A percentile compares a stretch with the other conserved stretches of the same genome.
Conservation (phyloP, 805 yeast species). For the Pichia sporocuriosa region DNA sequence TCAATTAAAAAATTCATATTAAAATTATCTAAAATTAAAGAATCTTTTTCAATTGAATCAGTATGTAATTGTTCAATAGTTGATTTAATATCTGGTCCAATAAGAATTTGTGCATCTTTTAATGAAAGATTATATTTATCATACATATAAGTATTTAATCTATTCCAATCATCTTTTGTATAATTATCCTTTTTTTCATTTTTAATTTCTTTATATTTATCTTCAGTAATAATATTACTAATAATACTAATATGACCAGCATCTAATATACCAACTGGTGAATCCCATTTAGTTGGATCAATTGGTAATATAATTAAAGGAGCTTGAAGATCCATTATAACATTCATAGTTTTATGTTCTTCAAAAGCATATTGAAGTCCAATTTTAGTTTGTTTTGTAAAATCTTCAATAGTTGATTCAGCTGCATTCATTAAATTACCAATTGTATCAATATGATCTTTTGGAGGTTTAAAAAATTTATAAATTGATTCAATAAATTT, state of each 20-base stretch:
- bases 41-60: slow-evolving; percentile 37
- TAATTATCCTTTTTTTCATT: slow-evolving; percentile 49
- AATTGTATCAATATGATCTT: slow-evolving; percentile 76
- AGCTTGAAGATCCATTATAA: slow-evolving; percentile 85
- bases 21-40: slow-evolving; percentile 68
- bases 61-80: slow-evolving; percentile 68
- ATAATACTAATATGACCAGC: slow-evolving; percentile 88
- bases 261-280: slow-evolving; percentile 88
- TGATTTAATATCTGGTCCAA: slow-evolving; percentile 75
- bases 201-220: slow-evolving; percentile 61
- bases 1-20: slow-evolving; percentile 71
- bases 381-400: slow-evolving; percentile 81
- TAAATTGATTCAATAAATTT: slow-evolving; percentile 69
- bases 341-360: slow-evolving; percentile 85
- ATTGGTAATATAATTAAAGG: slow-evolving; percentile 85
- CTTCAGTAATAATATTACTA: slow-evolving; percentile 73
- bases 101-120: slow-evolving; percentile 80
- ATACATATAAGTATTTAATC: slow-evolving; percentile 74
- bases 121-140: slow-evolving; percentile 74
- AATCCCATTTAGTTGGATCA: slow-evolving; percentile 67
- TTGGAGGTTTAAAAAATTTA: slow-evolving; percentile 80
- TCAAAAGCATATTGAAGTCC: slow-evolving; percentile 91
- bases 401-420: slow-evolving; percentile 86
- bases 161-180: slow-evolving; percentile 65
- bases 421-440: slow-evolving; percentile 92